A percentile compares a stretch with the other conserved stretches of the same genome.
Evolutionary conservation across 2,329 filamentous ascomycete genomes (phyloP).

Genomic region (Phyllosticta citribraziliensis): DNA sequence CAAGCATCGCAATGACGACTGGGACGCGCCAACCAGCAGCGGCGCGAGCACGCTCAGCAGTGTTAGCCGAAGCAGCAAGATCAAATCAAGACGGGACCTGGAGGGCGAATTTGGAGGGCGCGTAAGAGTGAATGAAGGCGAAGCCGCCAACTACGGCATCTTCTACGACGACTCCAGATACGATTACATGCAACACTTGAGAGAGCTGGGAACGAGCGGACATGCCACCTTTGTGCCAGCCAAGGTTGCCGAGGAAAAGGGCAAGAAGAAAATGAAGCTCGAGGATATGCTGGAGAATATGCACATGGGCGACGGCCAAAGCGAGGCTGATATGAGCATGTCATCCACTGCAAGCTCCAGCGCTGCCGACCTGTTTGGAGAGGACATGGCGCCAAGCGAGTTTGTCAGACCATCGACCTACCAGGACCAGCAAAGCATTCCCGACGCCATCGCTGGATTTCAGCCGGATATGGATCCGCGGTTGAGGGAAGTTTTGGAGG

Average conservation of each 20-base stretch:
- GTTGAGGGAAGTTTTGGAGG: constrained; percentile 81
- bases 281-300: constrained; percentile 64
- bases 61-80: constrained; percentile 29
- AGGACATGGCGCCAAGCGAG: constrained; percentile 68
- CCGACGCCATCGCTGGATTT: constrained; percentile 85
- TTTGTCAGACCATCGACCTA: constrained; percentile 71
- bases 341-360: constrained; percentile 27
- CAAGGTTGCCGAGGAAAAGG: constrained; percentile 48
- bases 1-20: constrained; percentile 10
- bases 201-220: constrained; percentile 57
- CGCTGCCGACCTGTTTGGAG: constrained; percentile 52
- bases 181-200: constrained; percentile 99
- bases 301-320: constrained; percentile 34
- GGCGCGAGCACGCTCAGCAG: constrained; percentile 15
- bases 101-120: constrained; percentile 57
- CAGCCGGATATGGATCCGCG: constrained; percentile 97
- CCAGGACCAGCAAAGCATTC: constrained; percentile 85
- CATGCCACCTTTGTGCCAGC: constrained; percentile 77
- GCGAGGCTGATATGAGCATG: constrained; percentile 33
- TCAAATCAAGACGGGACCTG: constrained; percentile 66
- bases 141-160: constrained; percentile 87
- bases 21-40: constrained; percentile 9
- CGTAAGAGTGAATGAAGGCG: constrained; percentile 83
- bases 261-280: constrained; percentile 62
- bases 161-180: constrained; percentile 94